Percentiles rank a stretch among this genome's conserved stretches.
Evolutionary conservation across 768 basidiomycete species (phyloP).

Genomic region (Wakefieldia striispora): DNA sequence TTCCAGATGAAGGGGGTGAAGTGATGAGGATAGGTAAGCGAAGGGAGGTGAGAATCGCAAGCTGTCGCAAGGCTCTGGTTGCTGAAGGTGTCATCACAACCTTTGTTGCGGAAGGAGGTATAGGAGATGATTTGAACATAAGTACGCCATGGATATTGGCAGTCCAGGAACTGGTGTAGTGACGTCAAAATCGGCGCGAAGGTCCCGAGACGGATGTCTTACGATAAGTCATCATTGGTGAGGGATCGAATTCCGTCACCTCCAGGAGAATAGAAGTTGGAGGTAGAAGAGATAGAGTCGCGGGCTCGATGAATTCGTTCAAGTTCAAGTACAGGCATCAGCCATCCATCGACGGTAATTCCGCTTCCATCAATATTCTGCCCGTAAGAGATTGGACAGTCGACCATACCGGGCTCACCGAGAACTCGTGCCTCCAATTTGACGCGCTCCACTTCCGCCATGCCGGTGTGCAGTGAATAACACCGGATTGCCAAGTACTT

Average conservation of each 20-base stretch:
- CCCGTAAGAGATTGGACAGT: conserved; percentile 64
- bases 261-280: conserved; percentile 47
- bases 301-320: conserved; percentile 55
- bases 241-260: conserved; percentile 35
- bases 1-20: conserved; percentile 86
- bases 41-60: conserved; percentile 64
- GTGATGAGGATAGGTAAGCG: conserved; percentile 80
- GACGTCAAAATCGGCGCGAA: conserved; percentile 11
- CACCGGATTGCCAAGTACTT: conserved; percentile 73
- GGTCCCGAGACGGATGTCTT: conserved; percentile 12
- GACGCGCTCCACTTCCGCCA: conserved; percentile 74
- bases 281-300: conserved; percentile 39
- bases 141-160: conserved; percentile 66
- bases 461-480: conserved; percentile 71
- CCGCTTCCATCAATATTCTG: conserved; percentile 44
- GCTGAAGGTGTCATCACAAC: conserved; percentile 68
- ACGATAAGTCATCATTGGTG: conserved; percentile 56
- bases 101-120: conserved; percentile 25
- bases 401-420: conserved; percentile 55
- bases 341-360: conserved; percentile 70
- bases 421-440: conserved; percentile 60
- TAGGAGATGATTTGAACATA: conserved; percentile 50
- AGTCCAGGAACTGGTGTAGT: conserved; percentile 47
- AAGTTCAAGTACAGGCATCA: conserved; percentile 70
- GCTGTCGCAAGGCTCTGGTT: conserved; percentile 51